phyloP scores from a whole-genome alignment of 192 early-diverging fungal genomes.

The Coemansia sp. region DNA sequence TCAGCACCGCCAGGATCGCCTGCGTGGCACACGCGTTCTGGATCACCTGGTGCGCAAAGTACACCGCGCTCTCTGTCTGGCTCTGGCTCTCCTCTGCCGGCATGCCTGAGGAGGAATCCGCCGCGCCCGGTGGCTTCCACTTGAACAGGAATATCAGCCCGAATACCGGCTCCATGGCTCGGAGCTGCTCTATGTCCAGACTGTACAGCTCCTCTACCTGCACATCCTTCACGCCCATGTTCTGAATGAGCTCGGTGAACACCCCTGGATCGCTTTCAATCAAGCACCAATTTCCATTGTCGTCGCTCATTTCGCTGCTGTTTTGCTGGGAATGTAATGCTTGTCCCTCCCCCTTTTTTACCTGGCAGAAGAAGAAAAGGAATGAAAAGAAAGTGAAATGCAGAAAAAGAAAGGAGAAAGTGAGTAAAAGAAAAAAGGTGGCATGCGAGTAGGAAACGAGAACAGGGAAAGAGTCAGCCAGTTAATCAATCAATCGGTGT shows the following conservation, averaged over 20 bases:
- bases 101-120: constrained; percentile 3
- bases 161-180: constrained; percentile 69
- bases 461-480: background rate
- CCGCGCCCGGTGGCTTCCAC: constrained; percentile 53
- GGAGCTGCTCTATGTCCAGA: constrained; percentile 64
- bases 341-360: too few species aligned
- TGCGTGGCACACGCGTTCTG: constrained; percentile 86
- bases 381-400: background rate
- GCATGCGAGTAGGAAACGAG: background rate
- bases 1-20: constrained; percentile 74
- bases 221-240: constrained; percentile 69
- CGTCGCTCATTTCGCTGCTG: constrained; percentile 25
- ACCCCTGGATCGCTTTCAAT: constrained; percentile 90
- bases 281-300: constrained; percentile 77
- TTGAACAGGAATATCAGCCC: constrained; percentile 86
- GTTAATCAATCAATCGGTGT: too few species aligned
- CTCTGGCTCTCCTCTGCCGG: constrained; percentile 16
- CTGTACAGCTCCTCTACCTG: constrained; percentile 82
- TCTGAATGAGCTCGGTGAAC: constrained; percentile 78
- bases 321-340: background rate
- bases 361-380: too few species aligned
- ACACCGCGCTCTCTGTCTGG: constrained; percentile 53
- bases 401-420: background rate
- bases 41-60: constrained; percentile 77
- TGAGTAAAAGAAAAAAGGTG: background rate